Evolutionary conservation across 352 stramenopile genomes (phyloP).

Genomic region (Phytophthora brassicae): DNA sequence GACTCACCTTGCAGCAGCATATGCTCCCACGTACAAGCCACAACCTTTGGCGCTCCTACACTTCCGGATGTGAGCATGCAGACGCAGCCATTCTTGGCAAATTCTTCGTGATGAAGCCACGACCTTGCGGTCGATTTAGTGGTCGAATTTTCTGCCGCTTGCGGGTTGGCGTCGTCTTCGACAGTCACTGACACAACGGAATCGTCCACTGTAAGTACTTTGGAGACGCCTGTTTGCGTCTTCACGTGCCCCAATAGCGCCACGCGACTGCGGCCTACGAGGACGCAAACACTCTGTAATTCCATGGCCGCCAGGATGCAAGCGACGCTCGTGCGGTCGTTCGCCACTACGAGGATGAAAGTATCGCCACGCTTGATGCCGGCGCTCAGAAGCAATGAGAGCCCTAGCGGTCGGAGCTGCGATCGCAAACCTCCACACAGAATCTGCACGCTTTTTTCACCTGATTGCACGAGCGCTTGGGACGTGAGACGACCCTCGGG

Average conservation of each 20-base stretch:
- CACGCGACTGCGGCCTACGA: slow-evolving; percentile 53
- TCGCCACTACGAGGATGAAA: slow-evolving; percentile 78
- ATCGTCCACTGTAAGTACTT: slow-evolving; percentile 57
- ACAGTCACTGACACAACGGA: slow-evolving; percentile 19
- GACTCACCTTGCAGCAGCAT: slow-evolving; percentile 80
- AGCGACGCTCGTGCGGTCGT: slow-evolving; percentile 70
- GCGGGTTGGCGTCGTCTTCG: slow-evolving; percentile 20
- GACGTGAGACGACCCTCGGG: slow-evolving; percentile 11
- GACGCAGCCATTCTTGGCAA: slow-evolving; percentile 46
- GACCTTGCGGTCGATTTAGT: neutral
- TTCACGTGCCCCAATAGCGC: slow-evolving; percentile 52
- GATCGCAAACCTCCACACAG: slow-evolving; percentile 45
- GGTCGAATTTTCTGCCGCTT: slow-evolving; percentile 8
- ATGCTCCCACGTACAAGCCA: slow-evolving; percentile 68
- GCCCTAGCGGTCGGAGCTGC: slow-evolving; percentile 50
- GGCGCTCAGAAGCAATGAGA: slow-evolving; percentile 38
- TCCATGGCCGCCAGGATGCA: slow-evolving; percentile 75
- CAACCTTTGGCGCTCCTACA: slow-evolving; percentile 76
- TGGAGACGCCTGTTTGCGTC: slow-evolving; percentile 59
- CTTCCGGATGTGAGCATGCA: slow-evolving; percentile 87
- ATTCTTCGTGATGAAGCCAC: slow-evolving; percentile 43
- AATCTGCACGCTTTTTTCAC: slow-evolving; percentile 32
- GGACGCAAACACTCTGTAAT: slow-evolving; percentile 52
- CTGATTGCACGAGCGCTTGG: slow-evolving; percentile 3
- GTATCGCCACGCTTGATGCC: slow-evolving; percentile 38